These are phyloP conservation scores for Eucalyptus viminalis DNA, from an alignment of 345 rosid genomes.

Conservation along the genomic window DNA sequence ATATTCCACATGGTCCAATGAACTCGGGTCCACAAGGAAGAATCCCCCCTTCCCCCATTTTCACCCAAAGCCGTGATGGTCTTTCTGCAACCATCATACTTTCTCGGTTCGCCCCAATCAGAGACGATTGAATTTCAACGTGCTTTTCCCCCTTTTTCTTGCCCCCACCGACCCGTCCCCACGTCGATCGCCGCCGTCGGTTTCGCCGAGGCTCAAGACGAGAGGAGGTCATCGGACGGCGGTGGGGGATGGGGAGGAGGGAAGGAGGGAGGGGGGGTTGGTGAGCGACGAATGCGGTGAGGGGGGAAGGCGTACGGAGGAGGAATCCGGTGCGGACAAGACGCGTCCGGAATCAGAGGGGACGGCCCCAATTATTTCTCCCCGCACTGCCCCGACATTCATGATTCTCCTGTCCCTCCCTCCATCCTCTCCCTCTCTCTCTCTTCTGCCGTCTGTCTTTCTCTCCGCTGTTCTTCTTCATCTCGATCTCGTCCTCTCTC, in stretches of 20 bases:
- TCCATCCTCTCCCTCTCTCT: background rate
- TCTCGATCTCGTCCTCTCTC: background rate
- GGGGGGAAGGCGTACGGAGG: background rate
- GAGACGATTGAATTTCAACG: background rate
- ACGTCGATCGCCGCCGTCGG: background rate
- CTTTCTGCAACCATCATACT: background rate
- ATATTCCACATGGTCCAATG: background rate
- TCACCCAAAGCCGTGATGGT: background rate
- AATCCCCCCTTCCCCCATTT: background rate
- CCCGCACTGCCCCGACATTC: constrained; percentile 62
- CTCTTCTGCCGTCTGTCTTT: background rate
- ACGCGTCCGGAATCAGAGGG: constrained; percentile 62
- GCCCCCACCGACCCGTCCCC: background rate
- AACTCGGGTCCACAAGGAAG: background rate
- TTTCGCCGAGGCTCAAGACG: background rate
- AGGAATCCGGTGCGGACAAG: constrained; percentile 38
- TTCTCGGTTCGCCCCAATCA: background rate
- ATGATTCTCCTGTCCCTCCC: constrained; percentile 14
- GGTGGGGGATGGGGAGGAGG: background rate
- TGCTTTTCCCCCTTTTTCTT: background rate
- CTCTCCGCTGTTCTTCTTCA: background rate
- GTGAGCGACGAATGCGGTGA: constrained; percentile 40
- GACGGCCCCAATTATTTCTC: constrained; percentile 26
- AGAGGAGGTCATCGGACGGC: background rate
- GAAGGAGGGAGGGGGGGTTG: background rate